Evolutionary conservation across 2,329 filamentous ascomycete species (phyloP), one percentile per base, ranked within the genome.

Genomic region (Aspergillus sp.): DNA sequence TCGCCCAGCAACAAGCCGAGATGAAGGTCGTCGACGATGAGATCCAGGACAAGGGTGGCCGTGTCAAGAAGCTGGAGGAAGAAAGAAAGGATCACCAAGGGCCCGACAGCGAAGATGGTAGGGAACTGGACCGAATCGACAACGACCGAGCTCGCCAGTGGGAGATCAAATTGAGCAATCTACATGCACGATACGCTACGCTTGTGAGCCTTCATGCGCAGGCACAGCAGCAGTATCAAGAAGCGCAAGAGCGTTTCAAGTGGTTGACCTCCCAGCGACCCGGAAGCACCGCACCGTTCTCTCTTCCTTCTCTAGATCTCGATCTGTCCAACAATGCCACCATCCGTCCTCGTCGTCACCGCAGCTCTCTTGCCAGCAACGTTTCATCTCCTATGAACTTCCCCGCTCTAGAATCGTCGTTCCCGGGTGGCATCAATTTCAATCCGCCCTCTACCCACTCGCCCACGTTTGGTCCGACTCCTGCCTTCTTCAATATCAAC

Each of bases 1-100:
- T 81, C 54, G 71, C 75, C 18, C 73, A 77, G 53, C 79, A 81
- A 61, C 78, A 81, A 58, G 64, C 68, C 7, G 74, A 78, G 12
- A 83, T 87, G 74, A 87, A 84, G 63, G 68, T 73, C 6, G 75
- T 88, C 45, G 86, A 89, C 58, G 86, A 88, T 47, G 82, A 85
- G 55, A 84, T 88, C 52, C 83, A 83, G 61, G 81, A 86, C 63
- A 87, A 84, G 64, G 84, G 84, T 24, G 79, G 78, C 3, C 81
- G 85, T 52, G 84, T 88, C 72, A 87, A 88, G 74, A 79, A 81
- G 42, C 75, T 88, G 6, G 85, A 89, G 68, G 82, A 85, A 59
- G 82, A 86, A 70, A 74, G 82, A 60, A 81, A 84, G 67, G 78
- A 78, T 42, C 70, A 78, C 42, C 78, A 80, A 18, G 76, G 75